Conservation (phyloP, 352 stramenopile species). For the Discostella stelligera region DNA sequence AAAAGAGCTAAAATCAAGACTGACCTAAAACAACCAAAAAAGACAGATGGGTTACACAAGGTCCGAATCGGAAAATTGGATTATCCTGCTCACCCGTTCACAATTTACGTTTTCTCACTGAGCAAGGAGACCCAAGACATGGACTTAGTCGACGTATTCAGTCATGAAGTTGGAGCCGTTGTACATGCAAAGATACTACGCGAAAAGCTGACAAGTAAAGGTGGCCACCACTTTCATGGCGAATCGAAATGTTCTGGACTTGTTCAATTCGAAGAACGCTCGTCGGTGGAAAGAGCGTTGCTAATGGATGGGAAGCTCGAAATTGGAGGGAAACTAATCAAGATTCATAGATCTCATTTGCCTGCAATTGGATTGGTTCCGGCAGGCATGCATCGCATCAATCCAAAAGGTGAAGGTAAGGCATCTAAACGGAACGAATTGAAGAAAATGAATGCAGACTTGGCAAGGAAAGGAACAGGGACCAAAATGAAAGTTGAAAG, state of each 20-base stretch:
- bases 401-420: slow-evolving; percentile 55
- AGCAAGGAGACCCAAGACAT: slow-evolving; percentile 70
- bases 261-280: slow-evolving; percentile 77
- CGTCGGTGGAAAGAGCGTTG: slow-evolving; percentile 73
- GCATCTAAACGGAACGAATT: slow-evolving; percentile 53
- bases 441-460: slow-evolving; percentile 20
- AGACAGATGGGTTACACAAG: slow-evolving; percentile 54
- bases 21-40: slow-evolving; percentile 50
- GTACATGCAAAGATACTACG: slow-evolving; percentile 78
- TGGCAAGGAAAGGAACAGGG: neutral
- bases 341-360: slow-evolving; percentile 71
- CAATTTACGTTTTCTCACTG: slow-evolving; percentile 74
- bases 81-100: slow-evolving; percentile 79
- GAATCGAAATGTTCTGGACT: slow-evolving; percentile 76
- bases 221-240: slow-evolving; percentile 40
- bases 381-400: slow-evolving; percentile 65
- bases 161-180: slow-evolving; percentile 63
- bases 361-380: slow-evolving; percentile 68
- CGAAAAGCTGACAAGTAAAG: slow-evolving; percentile 63
- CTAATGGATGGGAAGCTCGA: slow-evolving; percentile 63
- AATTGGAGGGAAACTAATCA: slow-evolving; percentile 66
- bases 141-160: slow-evolving; percentile 77
- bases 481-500: slow-evolving; percentile 19
- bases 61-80: slow-evolving; percentile 74
- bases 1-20: slow-evolving; percentile 51